phyloP scores from a whole-genome alignment of 2,329 filamentous ascomycete species.

The Aureobasidium sp. region DNA sequence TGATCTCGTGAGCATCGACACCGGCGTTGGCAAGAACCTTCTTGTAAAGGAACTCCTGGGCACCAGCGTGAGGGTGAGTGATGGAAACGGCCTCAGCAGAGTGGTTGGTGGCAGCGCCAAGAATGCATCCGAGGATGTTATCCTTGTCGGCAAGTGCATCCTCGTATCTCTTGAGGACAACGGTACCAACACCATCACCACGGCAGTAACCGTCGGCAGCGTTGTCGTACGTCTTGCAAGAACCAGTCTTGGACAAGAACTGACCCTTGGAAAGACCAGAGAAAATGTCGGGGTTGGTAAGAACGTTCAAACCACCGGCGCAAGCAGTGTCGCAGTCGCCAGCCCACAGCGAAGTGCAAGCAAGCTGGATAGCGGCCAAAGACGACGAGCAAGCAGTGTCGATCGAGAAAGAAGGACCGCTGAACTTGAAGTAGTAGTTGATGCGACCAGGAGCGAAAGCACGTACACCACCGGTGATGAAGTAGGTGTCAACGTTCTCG shows the following conservation, averaged over 20 bases:
- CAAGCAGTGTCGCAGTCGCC: constrained; percentile 75
- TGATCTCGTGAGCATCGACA: constrained; percentile 66
- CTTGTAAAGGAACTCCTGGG: constrained; percentile 63
- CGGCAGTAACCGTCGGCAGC: constrained; percentile 76
- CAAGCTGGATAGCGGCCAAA: constrained; percentile 61
- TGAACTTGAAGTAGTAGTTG: constrained; percentile 71
- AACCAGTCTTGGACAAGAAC: constrained; percentile 67
- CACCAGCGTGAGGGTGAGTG: constrained; percentile 70
- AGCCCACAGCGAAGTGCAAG: constrained; percentile 64
- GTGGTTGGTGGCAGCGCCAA: constrained; percentile 70
- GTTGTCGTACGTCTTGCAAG: constrained; percentile 75
- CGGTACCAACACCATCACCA: constrained; percentile 64
- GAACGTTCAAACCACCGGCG: constrained; percentile 67
- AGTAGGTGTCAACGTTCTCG: constrained; percentile 63
- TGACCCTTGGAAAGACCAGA: constrained; percentile 66
- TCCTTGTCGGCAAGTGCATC: constrained; percentile 72
- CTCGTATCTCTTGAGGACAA: constrained; percentile 71
- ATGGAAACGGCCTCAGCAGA: constrained; percentile 75
- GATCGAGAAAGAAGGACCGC: constrained; percentile 61
- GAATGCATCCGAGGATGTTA: constrained; percentile 61
- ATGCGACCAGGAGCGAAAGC: constrained; percentile 57
- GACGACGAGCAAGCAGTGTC: constrained; percentile 76
- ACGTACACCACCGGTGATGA: constrained; percentile 54
- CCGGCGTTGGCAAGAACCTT: constrained; percentile 63
- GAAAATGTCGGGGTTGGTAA: constrained; percentile 77